Conservation (phyloP, 2,329 filamentous ascomycete species). For the Catunica adiposa region DNA sequence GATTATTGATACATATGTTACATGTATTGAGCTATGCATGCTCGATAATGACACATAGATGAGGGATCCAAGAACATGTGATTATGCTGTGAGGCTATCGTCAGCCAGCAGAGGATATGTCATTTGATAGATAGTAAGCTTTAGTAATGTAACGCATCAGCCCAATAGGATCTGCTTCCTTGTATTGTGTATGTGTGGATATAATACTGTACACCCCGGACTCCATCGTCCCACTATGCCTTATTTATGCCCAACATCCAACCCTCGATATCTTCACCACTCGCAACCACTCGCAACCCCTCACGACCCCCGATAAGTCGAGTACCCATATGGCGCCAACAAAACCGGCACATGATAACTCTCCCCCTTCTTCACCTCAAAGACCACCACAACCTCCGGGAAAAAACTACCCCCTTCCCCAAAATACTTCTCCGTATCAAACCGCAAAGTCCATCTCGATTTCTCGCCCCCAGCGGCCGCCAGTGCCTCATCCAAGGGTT, state of each 20-base stretch:
- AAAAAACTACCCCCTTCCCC: constrained; percentile 45
- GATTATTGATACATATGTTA: neutral
- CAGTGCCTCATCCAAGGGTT: neutral
- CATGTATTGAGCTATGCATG: neutral
- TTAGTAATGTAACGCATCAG: neutral
- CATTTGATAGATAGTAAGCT: neutral
- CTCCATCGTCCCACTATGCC: neutral
- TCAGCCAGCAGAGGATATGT: neutral
- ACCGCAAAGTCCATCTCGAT: constrained; percentile 51
- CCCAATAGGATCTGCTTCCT: neutral
- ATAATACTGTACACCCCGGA: neutral
- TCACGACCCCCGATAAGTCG: constrained; percentile 63
- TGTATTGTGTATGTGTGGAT: neutral
- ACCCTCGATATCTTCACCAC: too few species aligned
- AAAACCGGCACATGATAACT: constrained; percentile 68
- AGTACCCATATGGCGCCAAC: constrained; percentile 64
- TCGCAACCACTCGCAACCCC: neutral
- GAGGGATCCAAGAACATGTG: neutral
- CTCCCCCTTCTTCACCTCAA: constrained; percentile 38
- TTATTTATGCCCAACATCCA: neutral
- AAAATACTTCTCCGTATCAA: constrained; percentile 59
- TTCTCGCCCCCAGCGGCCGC: neutral
- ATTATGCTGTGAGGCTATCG: neutral
- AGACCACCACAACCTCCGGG: constrained; percentile 40
- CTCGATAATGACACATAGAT: neutral